These are phyloP conservation scores for Globisporangium viniferum DNA, from an alignment of 352 stramenopile species.

Conservation along the genomic window DNA sequence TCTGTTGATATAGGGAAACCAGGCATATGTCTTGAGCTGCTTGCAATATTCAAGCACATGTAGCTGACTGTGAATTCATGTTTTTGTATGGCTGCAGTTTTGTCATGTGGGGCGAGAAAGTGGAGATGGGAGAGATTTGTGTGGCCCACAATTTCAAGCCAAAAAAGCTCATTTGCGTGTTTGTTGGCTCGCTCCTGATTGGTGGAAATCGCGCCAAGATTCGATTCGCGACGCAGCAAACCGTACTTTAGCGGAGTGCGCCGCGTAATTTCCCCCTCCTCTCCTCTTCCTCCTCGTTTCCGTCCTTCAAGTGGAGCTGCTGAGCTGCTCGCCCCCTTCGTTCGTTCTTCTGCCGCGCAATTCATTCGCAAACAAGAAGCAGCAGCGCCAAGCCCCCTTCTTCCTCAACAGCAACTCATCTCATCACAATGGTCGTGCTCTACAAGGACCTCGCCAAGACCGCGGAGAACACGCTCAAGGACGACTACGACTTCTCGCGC, in stretches of 20 bases:
- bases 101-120: not conserved
- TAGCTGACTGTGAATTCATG: too few relatives aligned
- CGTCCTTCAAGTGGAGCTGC: constrained; percentile 1
- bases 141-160: not conserved
- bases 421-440: constrained; percentile 54
- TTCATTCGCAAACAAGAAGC: constrained; percentile 63
- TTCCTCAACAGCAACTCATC: not conserved
- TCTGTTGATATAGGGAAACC: not conserved
- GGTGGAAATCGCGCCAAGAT: not conserved
- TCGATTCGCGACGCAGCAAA: constrained; percentile 5
- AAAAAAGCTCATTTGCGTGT: constrained; percentile 7
- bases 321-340: constrained; percentile 1
- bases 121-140: not conserved
- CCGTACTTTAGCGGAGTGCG: constrained; percentile 35
- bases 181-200: constrained; percentile 1
- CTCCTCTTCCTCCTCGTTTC: not conserved
- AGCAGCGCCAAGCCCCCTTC: constrained; percentile 14
- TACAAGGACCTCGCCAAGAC: constrained; percentile 89
- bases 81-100: not conserved
- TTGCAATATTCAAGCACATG: not conserved
- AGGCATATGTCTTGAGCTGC: not conserved
- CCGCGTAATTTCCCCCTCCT: constrained; percentile 21
- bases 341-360: constrained; percentile 1
- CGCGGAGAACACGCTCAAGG: constrained; percentile 77
- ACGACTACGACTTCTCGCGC: constrained; percentile 89